A percentile compares a stretch with the other conserved stretches of the same genome.
Evolutionary conservation across 306 rosid species (phyloP).

Genomic region (Lupinus albus): DNA sequence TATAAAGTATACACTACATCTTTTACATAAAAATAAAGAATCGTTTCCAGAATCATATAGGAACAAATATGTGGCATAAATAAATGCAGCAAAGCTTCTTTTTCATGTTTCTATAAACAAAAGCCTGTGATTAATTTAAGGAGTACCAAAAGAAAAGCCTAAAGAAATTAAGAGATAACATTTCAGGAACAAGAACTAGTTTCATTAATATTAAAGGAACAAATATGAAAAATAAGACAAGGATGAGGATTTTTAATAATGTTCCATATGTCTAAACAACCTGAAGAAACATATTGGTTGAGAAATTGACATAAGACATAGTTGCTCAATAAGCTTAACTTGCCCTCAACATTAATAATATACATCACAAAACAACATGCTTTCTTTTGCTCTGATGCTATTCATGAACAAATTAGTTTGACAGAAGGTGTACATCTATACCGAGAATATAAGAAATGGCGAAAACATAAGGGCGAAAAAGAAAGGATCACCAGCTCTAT

Average conservation of each 20-base stretch:
- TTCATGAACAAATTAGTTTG: constrained; percentile 68
- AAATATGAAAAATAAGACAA: constrained; percentile 40
- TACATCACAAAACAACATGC: constrained; percentile 56
- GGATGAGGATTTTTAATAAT: constrained; percentile 36
- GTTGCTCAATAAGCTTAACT: constrained; percentile 50
- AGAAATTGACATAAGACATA: constrained; percentile 44
- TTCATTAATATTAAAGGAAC: constrained; percentile 14
- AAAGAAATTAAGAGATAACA: constrained; percentile 27
- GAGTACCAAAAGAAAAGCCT: constrained; percentile 30
- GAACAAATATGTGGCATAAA: constrained; percentile 30
- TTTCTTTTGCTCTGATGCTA: constrained; percentile 56
- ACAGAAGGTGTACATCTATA: constrained; percentile 53
- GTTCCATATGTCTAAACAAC: constrained; percentile 49
- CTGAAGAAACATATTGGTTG: constrained; percentile 43
- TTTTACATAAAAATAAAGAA: constrained; percentile 20
- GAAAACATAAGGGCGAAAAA: constrained; percentile 37
- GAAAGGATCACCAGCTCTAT: constrained; percentile 50
- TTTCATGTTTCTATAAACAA: constrained; percentile 44
- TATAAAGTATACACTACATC: constrained; percentile 28
- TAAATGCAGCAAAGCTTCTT: constrained; percentile 36
- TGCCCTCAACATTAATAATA: constrained; percentile 51
- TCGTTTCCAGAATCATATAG: constrained; percentile 21
- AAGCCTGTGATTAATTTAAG: constrained; percentile 34
- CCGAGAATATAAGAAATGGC: constrained; percentile 23
- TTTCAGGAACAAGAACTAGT: constrained; percentile 35